These are phyloP conservation scores for Lasiosphaeria hispida DNA, from an alignment of 495 filamentous ascomycete species.

Conservation along the genomic window DNA sequence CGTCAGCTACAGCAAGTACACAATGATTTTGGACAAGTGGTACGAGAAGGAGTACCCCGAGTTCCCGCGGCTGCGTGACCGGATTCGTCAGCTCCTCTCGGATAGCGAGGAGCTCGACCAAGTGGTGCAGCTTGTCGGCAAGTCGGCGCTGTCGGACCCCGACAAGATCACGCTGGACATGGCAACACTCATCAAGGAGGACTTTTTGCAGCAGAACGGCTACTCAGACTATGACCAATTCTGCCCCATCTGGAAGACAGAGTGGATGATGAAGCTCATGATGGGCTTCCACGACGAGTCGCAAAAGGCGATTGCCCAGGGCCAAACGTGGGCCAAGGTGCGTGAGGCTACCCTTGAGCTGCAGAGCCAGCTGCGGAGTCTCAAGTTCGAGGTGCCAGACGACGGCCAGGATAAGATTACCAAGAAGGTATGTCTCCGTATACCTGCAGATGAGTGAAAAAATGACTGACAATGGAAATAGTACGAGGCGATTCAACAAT, in stretches of 20 bases:
- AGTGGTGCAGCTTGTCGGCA: conserved; percentile 97
- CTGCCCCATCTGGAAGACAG: conserved; percentile 98
- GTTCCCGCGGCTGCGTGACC: conserved; percentile 88
- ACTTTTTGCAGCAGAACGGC: conserved; percentile 98
- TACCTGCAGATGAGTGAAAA: conserved; percentile 12
- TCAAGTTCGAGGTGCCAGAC: conserved; percentile 93
- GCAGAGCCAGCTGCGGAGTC: conserved; percentile 74
- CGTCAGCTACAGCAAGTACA: conserved; percentile 97
- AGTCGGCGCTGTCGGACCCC: conserved; percentile 89
- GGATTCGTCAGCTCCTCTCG: conserved; percentile 86
- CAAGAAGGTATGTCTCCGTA: conserved; percentile 62
- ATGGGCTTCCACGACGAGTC: conserved; percentile 97
- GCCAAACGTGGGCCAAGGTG: conserved; percentile 86
- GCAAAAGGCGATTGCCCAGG: conserved; percentile 89
- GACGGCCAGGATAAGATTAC: conserved; percentile 71
- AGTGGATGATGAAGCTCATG: conserved; percentile 99
- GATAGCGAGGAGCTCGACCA: conserved; percentile 97
- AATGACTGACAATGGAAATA: conserved; percentile 29
- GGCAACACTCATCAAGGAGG: conserved; percentile 89
- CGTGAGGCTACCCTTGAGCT: conserved; percentile 86
- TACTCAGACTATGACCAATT: conserved; percentile 99
- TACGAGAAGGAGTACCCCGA: conserved; percentile 92
- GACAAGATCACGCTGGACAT: conserved; percentile 99
- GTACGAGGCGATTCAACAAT: conserved; percentile 89
- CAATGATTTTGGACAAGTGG: conserved; percentile 76